Evolutionary conservation across 352 stramenopile genomes (phyloP), one percentile per base, ranked within the genome.

Genomic region (Globisporangium alternatum): DNA sequence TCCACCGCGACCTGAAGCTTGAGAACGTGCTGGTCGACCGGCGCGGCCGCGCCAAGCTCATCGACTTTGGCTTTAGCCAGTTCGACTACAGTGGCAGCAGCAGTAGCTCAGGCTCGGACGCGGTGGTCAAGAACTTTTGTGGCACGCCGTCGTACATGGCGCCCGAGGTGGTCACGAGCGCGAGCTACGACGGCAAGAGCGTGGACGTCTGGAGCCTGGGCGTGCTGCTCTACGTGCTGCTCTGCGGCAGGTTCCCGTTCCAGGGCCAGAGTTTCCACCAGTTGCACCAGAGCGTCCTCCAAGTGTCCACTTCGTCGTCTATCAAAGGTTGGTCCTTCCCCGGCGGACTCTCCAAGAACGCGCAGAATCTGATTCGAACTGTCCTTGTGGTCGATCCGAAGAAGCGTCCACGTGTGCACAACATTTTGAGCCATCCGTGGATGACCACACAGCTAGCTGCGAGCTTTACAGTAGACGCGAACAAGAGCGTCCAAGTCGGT

Each of bases 101-200:
- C n/a, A 39, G 4, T 15, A 10, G 10, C 17, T 28, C 6, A 37
- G 3, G 37, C 80, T 78, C 54, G 79, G 6, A 70, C 45, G 43
- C 64, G 60, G 6, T n/a, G 21, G 73, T 72, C 33, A 95, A 94
- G 71, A 90, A 78, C 44, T 89, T 91, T 53, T 93, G 84, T 55
- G 84, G 84, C 21, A 91, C 79, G 0, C 79, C 84, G 37, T 76
- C 83, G 47, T 95, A 93, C 59, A 93, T 94, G 83, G 86, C 86
- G 1, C 84, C 86, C 1, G 84, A 94, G 59, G 75, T 95, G 7
- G 65, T 95, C 17, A 8, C 68, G 12, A 77, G 79, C 56, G 71
- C 72, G 56, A 62, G 59, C 33, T 93, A 92, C 56, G 78, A 90
- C 21, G 84, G 81, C 31, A 75, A 75, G 44, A 44, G 55, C 22